Evolutionary conservation across 1,284 basidiomycete species (phyloP).

Genomic region (Cryptococcus depauperatus): DNA sequence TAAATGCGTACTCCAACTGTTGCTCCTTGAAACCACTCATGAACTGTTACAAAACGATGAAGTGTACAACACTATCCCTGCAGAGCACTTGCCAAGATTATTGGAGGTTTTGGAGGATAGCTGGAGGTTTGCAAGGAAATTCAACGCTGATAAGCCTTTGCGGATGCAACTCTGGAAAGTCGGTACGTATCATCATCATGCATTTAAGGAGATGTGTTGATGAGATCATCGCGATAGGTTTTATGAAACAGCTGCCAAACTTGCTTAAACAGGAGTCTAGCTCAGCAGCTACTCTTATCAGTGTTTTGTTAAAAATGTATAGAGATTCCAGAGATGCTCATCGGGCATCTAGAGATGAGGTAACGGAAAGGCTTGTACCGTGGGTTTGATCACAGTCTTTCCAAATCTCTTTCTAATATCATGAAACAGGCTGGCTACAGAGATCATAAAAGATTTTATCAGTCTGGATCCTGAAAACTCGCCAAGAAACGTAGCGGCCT

Average conservation of each 20-base stretch:
- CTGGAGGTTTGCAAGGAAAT: conserved; percentile 92
- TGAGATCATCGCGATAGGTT: conserved; percentile 53
- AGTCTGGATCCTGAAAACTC: conserved; percentile 85
- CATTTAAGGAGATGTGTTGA: background rate
- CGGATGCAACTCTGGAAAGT: conserved; percentile 99
- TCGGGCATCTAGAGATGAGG: conserved; percentile 68
- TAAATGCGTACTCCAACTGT: conserved; percentile 95
- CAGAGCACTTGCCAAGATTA: conserved; percentile 81
- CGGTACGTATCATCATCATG: conserved; percentile 53
- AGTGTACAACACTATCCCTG: conserved; percentile 90
- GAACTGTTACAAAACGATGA: conserved; percentile 87
- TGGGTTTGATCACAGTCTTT: conserved; percentile 47
- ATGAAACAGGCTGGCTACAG: conserved; percentile 67
- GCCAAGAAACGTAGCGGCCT: conserved; percentile 89
- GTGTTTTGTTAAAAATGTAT: conserved; percentile 88
- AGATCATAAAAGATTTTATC: conserved; percentile 84
- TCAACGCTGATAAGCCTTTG: conserved; percentile 97
- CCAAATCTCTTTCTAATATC: background rate
- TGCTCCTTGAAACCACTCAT: conserved; percentile 95
- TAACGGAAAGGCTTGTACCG: conserved; percentile 84
- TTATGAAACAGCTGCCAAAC: conserved; percentile 99
- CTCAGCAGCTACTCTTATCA: conserved; percentile 89
- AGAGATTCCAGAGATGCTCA: conserved; percentile 80
- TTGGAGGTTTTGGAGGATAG: conserved; percentile 93
- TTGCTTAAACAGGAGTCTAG: conserved; percentile 97